A percentile compares a stretch with the other conserved stretches of the same genome.
Conservation (phyloP, 805 yeast genomes). For the Schwanniomyces vanrijiae region DNA sequence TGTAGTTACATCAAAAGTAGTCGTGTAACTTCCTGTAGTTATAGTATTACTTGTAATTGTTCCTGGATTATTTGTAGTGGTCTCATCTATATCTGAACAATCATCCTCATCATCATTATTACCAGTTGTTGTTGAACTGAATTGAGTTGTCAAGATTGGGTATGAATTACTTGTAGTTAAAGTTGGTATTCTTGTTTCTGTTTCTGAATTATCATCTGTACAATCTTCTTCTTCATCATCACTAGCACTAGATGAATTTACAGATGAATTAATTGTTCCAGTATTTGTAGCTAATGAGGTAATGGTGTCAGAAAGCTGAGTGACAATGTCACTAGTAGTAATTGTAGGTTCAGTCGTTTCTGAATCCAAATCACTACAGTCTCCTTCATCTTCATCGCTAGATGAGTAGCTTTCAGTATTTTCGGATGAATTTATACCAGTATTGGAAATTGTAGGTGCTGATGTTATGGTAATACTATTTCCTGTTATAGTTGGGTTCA, state of each 20-base stretch:
- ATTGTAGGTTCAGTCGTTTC: neutral
- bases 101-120: constrained; percentile 8
- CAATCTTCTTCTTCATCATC: constrained; percentile 17
- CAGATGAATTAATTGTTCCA: neutral
- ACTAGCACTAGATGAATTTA: neutral
- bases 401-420: neutral
- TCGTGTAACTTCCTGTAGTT: neutral
- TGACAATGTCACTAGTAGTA: neutral
- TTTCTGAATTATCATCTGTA: constrained; percentile 1
- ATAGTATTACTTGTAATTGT: neutral
- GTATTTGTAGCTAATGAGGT: neutral
- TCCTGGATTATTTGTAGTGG: neutral
- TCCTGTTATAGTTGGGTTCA: neutral
- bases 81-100: constrained; percentile 5
- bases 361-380: constrained; percentile 9
- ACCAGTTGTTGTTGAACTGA: neutral
- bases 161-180: neutral
- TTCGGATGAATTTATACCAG: neutral
- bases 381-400: constrained; percentile 17
- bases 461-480: neutral
- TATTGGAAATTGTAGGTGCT: neutral
- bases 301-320: neutral
- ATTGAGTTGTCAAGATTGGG: neutral
- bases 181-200: neutral
- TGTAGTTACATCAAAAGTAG: constrained; percentile 2